phyloP scores from a whole-genome alignment of 805 yeast species.

The Saitoella complicata region DNA sequence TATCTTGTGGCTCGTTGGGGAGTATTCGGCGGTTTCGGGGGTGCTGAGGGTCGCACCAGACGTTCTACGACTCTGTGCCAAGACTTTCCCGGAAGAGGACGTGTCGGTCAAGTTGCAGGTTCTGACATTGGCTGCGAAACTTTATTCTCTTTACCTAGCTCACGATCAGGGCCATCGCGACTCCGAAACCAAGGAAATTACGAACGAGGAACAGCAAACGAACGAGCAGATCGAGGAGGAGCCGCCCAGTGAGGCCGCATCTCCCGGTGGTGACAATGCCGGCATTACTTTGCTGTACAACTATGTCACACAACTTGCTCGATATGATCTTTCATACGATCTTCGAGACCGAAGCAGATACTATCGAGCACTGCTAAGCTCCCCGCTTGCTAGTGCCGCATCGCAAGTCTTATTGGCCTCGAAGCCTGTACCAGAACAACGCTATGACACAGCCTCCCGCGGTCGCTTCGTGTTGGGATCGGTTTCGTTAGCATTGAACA shows the following conservation, averaged over 20 bases:
- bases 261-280: slow-evolving; percentile 6
- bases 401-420: background rate
- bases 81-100: slow-evolving; percentile 36
- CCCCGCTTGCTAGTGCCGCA: slow-evolving; percentile 23
- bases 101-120: slow-evolving; percentile 53
- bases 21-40: slow-evolving; percentile 32
- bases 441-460: too few relatives aligned
- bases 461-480: background rate
- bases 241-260: slow-evolving; percentile 20
- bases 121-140: slow-evolving; percentile 57
- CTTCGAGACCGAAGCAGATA: slow-evolving; percentile 74
- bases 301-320: slow-evolving; percentile 43
- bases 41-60: slow-evolving; percentile 50
- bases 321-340: slow-evolving; percentile 60
- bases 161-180: slow-evolving; percentile 19
- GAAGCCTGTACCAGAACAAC: background rate
- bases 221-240: slow-evolving; percentile 7
- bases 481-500: background rate
- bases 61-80: slow-evolving; percentile 43
- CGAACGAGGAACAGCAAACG: slow-evolving; percentile 2
- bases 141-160: slow-evolving; percentile 41
- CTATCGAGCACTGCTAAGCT: slow-evolving; percentile 43
- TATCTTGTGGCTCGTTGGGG: slow-evolving; percentile 84
- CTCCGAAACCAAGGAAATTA: slow-evolving; percentile 5
- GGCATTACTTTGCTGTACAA: slow-evolving; percentile 38